phyloP scores from a whole-genome alignment of 306 rosid genomes.

The Prunus persica region DNA sequence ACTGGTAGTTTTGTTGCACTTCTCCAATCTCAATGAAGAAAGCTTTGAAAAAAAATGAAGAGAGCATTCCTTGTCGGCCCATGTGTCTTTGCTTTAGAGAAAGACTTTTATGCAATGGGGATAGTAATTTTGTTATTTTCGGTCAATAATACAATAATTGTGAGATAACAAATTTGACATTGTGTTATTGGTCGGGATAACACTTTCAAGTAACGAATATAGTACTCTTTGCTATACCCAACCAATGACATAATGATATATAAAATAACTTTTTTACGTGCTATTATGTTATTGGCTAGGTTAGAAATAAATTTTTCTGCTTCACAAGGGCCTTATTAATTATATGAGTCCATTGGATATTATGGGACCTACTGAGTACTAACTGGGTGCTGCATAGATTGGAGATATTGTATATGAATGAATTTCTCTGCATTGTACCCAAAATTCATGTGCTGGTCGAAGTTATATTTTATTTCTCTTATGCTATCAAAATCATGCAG shows the following conservation, averaged over 20 bases:
- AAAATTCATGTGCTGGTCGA: too few relatives aligned
- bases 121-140: too few relatives aligned
- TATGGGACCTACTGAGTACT: constrained; percentile 10
- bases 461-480: too few relatives aligned
- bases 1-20: constrained; percentile 37
- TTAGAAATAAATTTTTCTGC: too few relatives aligned
- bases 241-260: rapidly evolving
- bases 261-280: rapidly evolving
- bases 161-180: rapidly evolving
- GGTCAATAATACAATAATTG: rapidly evolving
- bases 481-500: too few relatives aligned
- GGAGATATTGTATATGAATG: too few relatives aligned
- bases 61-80: neutral
- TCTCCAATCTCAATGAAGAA: neutral
- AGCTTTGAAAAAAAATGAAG: neutral
- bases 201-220: rapidly evolving
- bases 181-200: too few relatives aligned
- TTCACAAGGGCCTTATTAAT: neutral
- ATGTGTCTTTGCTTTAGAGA: too few relatives aligned
- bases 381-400: neutral
- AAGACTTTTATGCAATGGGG: rapidly evolving
- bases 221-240: rapidly evolving
- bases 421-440: too few relatives aligned
- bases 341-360: neutral
- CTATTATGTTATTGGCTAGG: rapidly evolving